Conservation (phyloP, 108 stramenopile species). For the Nitzschia inconspicua region DNA sequence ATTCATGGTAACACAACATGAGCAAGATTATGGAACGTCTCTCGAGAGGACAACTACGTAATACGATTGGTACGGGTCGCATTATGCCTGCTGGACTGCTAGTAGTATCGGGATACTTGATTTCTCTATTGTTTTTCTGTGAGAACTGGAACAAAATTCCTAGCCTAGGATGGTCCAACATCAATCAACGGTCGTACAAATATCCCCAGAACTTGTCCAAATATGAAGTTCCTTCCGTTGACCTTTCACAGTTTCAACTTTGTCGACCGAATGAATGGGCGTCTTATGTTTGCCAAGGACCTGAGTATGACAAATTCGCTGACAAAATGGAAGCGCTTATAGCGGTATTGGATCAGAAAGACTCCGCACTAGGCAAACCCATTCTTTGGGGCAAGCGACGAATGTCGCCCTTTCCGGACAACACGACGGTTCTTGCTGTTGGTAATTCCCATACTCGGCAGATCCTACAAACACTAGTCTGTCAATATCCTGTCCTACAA, state of each 20-base stretch:
- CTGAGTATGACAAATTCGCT: background rate
- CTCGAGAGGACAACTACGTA: too few species aligned
- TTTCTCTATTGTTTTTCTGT: too few species aligned
- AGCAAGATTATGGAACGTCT: too few species aligned
- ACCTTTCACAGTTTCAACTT: constrained; percentile 10
- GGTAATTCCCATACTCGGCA: constrained; percentile 18
- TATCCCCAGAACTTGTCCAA: too few species aligned
- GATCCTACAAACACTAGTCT: background rate
- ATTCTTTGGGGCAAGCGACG: constrained; percentile 5
- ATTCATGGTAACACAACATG: too few species aligned
- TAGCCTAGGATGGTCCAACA: too few species aligned
- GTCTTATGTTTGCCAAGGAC: constrained; percentile 2
- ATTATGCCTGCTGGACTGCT: too few species aligned
- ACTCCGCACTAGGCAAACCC: background rate
- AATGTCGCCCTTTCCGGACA: constrained; percentile 6
- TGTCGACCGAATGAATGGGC: constrained; percentile 6
- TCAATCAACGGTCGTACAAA: too few species aligned
- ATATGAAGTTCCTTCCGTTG: too few species aligned
- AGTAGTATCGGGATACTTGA: too few species aligned
- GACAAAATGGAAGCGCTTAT: constrained; percentile 5
- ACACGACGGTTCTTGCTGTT: constrained; percentile 8
- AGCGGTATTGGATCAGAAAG: background rate
- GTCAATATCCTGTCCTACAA: constrained; percentile 6
- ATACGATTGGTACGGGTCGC: too few species aligned
- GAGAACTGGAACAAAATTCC: too few species aligned